Percentiles rank a stretch among this genome's conserved stretches.
Evolutionary conservation across 1,139 yeast genomes (phyloP).

Genomic region (Geotrichum aggregatum): DNA sequence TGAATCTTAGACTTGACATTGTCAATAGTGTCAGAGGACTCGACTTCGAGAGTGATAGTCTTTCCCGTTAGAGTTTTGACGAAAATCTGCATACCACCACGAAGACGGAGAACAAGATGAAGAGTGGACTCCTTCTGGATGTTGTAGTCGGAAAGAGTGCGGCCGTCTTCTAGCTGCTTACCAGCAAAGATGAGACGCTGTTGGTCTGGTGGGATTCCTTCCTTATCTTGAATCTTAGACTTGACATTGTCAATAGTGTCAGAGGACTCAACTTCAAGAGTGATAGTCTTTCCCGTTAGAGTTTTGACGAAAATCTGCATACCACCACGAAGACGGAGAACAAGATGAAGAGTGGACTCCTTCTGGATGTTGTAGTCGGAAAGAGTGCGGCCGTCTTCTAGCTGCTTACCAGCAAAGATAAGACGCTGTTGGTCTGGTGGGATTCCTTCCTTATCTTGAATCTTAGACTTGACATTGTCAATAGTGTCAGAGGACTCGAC

Average conservation of each 20-base stretch:
- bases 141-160: conserved; percentile 82
- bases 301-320: conserved; percentile 78
- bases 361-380: conserved; percentile 91
- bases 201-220: conserved; percentile 87
- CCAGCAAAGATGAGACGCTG: conserved; percentile 85
- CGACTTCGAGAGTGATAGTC: conserved; percentile 90
- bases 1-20: conserved; percentile 84
- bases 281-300: conserved; percentile 81
- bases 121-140: conserved; percentile 86
- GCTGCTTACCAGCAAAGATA: conserved; percentile 81
- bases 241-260: conserved; percentile 89
- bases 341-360: conserved; percentile 85
- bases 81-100: conserved; percentile 76
- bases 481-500: conserved; percentile 85
- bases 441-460: conserved; percentile 82
- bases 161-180: conserved; percentile 84
- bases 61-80: conserved; percentile 98
- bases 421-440: conserved; percentile 85
- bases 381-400: conserved; percentile 78
- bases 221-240: conserved; percentile 86
- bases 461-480: conserved; percentile 78
- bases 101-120: conserved; percentile 79
- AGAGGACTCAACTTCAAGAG: conserved; percentile 86
- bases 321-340: conserved; percentile 85
- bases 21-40: conserved; percentile 85